These are phyloP conservation scores for Dendrobium chrysotoxum DNA, from an alignment of 106 monocot genomes.

Conservation along the genomic window DNA sequence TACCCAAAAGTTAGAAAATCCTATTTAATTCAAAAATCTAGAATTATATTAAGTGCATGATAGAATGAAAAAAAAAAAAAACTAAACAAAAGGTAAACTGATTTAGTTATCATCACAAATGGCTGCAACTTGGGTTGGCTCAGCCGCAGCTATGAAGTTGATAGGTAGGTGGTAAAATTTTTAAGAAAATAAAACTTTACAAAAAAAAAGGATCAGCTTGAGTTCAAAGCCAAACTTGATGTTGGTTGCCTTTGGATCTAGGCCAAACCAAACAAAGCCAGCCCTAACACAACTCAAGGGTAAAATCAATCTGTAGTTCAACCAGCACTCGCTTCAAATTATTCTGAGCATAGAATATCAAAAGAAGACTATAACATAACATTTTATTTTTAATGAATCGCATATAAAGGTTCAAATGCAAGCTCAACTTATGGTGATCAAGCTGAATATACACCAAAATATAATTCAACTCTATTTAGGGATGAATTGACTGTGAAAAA, in stretches of 20 bases:
- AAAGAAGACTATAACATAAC: too few relatives aligned
- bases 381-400: too few relatives aligned
- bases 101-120: background rate
- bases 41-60: background rate
- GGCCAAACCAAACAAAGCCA: background rate
- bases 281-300: background rate
- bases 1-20: background rate
- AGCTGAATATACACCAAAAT: too few relatives aligned
- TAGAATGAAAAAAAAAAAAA: background rate
- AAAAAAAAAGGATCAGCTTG: background rate
- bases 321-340: too few relatives aligned
- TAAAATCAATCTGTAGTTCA: too few relatives aligned
- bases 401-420: too few relatives aligned
- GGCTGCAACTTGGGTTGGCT: background rate
- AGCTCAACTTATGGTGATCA: too few relatives aligned
- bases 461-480: too few relatives aligned
- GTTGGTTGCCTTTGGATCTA: too few relatives aligned
- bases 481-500: too few relatives aligned
- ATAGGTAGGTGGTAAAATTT: background rate
- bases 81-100: background rate
- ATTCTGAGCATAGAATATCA: too few relatives aligned
- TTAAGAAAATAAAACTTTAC: background rate
- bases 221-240: background rate
- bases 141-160: too few relatives aligned
- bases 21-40: background rate